Evolutionary conservation across 805 yeast genomes (phyloP), one percentile per base, ranked within the genome.

Genomic region (Kodamaea neixiangensis): DNA sequence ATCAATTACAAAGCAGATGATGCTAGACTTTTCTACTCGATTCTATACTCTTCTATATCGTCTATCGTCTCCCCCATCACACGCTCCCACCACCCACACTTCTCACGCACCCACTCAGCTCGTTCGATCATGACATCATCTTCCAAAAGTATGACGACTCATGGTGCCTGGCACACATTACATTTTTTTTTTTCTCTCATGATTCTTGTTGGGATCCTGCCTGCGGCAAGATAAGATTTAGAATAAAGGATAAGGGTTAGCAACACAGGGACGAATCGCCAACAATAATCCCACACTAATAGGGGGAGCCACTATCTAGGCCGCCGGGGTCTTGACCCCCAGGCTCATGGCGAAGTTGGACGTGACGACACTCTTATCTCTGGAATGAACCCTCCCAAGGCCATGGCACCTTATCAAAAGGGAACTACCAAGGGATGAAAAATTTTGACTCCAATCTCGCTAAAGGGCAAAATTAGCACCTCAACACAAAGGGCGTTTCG

Each of bases 401-500:
- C 11, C 31, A 5, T 13, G 3, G 3, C 31, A 25, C 13, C 31
- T 25, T 25, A 25, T 25, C 31, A 25, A 25, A 25, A 9, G 11
- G 31, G 31, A 25, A 25, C 31, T 25, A 25, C 31, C 42, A 38
- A 38, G 42, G 42, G 42, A 38, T 38, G 42, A 38, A 38, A 38
- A 38, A 18, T 38, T 38, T 38, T 25, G 31, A 25, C 31, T 25
- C 31, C 31, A 25, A 25, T 25, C 31, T 25, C 31, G 31, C 31
- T 25, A 25, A 25, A 25, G 7, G 31, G 31, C 31, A 25, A 25
- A 25, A 25, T 25, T 25, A 25, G 31, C 5, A 25, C 31, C 31
- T 5, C 31, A 9, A 25, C 31, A 25, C 31, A 25, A 25, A 25
- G 11, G 31, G 31, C 31, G 31, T 25, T 25, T 25, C 31, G 31